These are phyloP conservation scores for Neonectria magnoliae DNA, from an alignment of 2,329 filamentous ascomycete genomes.

Conservation along the genomic window DNA sequence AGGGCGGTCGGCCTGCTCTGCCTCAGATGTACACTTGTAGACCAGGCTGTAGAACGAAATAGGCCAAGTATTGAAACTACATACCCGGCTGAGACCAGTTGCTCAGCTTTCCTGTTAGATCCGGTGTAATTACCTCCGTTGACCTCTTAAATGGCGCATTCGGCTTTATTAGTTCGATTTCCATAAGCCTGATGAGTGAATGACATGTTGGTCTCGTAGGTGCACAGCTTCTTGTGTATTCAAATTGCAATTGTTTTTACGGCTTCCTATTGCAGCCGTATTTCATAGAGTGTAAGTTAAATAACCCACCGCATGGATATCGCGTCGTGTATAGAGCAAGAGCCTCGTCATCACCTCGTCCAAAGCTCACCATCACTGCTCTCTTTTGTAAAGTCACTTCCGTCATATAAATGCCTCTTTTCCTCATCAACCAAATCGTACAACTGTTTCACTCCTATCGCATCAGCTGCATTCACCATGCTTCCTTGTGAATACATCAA, in stretches of 20 bases:
- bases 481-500: conserved; percentile 1
- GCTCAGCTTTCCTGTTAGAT: not conserved
- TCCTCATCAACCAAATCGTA: not conserved
- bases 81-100: not conserved
- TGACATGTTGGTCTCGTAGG: not conserved
- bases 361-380: not conserved
- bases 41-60: not conserved
- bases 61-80: not conserved
- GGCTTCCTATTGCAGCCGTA: not conserved
- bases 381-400: not conserved
- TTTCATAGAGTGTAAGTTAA: not conserved
- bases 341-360: not conserved
- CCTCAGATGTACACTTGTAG: not conserved
- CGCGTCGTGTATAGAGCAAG: not conserved
- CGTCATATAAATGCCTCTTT: not conserved
- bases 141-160: not conserved
- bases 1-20: no score
- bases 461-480: not conserved
- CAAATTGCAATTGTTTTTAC: not conserved
- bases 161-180: not conserved
- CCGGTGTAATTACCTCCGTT: no score
- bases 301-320: not conserved
- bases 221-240: not conserved
- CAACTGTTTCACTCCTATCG: not conserved
- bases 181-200: not conserved